Base-by-base conservation (phyloP, 106 monocot genomes). In the Agapanthus africanus region DNA sequence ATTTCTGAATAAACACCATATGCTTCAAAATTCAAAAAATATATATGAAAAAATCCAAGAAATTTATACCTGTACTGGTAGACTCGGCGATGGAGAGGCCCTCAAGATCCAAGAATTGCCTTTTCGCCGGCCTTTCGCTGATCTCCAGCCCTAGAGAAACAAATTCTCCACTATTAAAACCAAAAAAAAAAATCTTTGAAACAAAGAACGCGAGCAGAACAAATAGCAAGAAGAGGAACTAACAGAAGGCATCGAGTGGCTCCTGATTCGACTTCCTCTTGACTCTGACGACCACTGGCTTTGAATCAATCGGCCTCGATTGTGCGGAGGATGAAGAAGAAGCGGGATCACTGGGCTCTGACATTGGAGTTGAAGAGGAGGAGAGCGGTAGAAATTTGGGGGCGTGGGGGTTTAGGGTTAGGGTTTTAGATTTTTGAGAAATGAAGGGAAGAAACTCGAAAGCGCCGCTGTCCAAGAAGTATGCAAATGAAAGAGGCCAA, bases 201-300 rank as follows among this genome's bases (percentile, higher is more conserved):
- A 11, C 6, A 31, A 23, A 71, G 27, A 37, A 70, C 15, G 3
- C 35, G 51, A 0, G 2, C 10, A 49, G n/a, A n/a, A n/a, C n/a
- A n/a, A n/a, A n/a, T n/a, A 34, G 37, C 57, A 16, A 6, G 26
- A 3, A 13, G 18, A 28, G 32, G 4, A n/a, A 39, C 37, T 80
- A 51, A 91, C 91, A 91, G n/a, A 91, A 77, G 28, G 81, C 84
- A 49, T 91, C 87, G 18, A 84, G 64, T 35, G 71, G 65, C 63
- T 71, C 71, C 73, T 87, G 91, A 28, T 50, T 71, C 36, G 70
- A 47, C 79, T 84, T 91, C 63, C 91, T 72, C 81, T 91, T 91
- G 34, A 91, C 84, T 69, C 87, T 79, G 18, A 91, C 81, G n/a
- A 91, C 75, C 15, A 91, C 74, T 18, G 87, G 91, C 54, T 85